Base-by-base conservation (phyloP, 805 yeast species). In the Nakazawaea siamensis region DNA sequence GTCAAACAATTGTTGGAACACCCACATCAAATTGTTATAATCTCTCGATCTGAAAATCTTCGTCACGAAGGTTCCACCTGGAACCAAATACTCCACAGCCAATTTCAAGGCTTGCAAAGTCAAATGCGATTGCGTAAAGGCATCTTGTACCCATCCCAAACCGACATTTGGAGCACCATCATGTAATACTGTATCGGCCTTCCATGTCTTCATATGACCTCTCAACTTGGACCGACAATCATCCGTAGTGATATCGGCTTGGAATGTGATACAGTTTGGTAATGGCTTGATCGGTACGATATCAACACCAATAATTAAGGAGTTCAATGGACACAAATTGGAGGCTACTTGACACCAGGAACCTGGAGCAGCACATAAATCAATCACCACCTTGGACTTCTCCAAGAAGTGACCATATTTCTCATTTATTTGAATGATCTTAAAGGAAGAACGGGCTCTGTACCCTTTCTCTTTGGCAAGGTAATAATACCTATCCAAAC, bases 141-240 rank as follows among this genome's bases (percentile, higher is more conserved):
- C 98, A 75, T 92, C 99, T 60, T 92, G 99, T 15, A 84, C 92
- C 99, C 99, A 92, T n/a, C 95, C 95, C 52, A 92, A 70, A 80
- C 99, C 99, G 49, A 92, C 97, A 53, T 92, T 92, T 20, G 99
- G 99, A 19, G 99, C 99, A 79, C 99, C 99, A 70, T 92, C 99
- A 61, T 92, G 98, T 53, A 92, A 64, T 14, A 92, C 97, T 0
- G 95, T 85, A 54, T 92, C 97, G 1, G 97, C 99, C 51, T 92
- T 92, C 97, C 97, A 92, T 1, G 97, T 88, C 58, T 92, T 92
- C 80, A 92, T 80, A 54, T 90, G 87, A 19, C 97, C 97, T 54
- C 97, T 76, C 43, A 92, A 70, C 57, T 76, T 86, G 29, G 96
- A 85, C 48, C 97, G 73, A 68, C 99, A 92, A 60, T 90, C 97